Evolutionary conservation across 1,284 basidiomycete species (phyloP), one percentile per base, ranked within the genome.

Genomic region (Malassezia globosa): DNA sequence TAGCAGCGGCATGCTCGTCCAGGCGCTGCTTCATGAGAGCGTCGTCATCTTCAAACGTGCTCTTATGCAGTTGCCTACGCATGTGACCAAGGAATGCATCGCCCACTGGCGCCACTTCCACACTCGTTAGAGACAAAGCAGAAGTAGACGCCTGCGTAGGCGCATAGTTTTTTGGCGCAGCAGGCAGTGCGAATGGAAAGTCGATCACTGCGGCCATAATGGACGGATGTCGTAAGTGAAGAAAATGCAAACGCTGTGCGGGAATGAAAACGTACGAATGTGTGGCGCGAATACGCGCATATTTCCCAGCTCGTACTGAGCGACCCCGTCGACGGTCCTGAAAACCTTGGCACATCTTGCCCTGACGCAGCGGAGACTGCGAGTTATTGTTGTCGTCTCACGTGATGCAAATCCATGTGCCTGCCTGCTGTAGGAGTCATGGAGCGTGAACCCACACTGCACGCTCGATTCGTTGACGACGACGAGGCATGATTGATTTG

Each of bases 1-100:
- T 73, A 19, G 77, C 77, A 38, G 76, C 77, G 7, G 76, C 80
- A 59, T 49, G 55, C 23, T 54, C 58, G 37, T 51, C 49, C 16
- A 42, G 24, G 18, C 63, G 54, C 43, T 61, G 56, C 19, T 45
- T 7, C 45, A 68, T 61, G 37, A 48, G 48, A 48, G 60, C 58
- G 53, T 71, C 68, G 47, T 71, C 68, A 5, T 60, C 53, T 25
- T 55, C 63, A 46, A 71, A 71, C 46, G 54, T 46, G 45, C 59
- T 56, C 41, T 62, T 51, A 56, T 56, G 59, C 50, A 68, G 55
- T 47, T 55, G 31, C 19, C 68, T 57, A 37, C 68, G 66, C 46
- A 60, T 56, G 59, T 66, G 56, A 37, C 58, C 56, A 41, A 68
- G 55, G 60, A 66, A 71, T 37, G 64, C 56, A 13, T 60, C 45